Evolutionary conservation across 306 rosid genomes (phyloP).

Genomic region (Luffa aegyptiaca): DNA sequence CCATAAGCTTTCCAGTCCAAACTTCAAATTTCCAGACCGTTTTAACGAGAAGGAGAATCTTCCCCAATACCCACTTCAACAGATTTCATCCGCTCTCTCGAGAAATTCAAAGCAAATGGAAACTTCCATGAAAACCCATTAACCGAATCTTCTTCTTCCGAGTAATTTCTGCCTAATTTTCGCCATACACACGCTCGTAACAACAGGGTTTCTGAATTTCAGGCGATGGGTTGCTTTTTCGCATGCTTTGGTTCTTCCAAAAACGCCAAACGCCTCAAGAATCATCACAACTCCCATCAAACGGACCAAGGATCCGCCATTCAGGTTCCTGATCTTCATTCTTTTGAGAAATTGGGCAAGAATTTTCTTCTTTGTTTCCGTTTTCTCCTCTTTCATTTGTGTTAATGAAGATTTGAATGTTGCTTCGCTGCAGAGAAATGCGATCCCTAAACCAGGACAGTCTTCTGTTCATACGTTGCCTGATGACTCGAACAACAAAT

Average conservation of each 20-base stretch:
- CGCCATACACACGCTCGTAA: background rate
- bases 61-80: background rate
- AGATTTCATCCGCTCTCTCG: no score
- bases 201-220: background rate
- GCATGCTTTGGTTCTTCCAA: constrained; percentile 74
- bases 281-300: constrained; percentile 26
- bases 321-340: background rate
- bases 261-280: constrained; percentile 30
- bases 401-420: background rate
- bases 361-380: constrained; percentile 7
- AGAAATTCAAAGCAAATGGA: background rate
- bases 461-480: constrained; percentile 21
- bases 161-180: background rate
- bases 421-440: constrained; percentile 31
- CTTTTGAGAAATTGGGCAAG: background rate
- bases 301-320: constrained; percentile 22
- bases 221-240: constrained; percentile 64
- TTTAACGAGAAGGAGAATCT: constrained; percentile 14
- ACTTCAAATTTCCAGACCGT: constrained; percentile 29
- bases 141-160: background rate
- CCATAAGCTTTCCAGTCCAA: background rate
- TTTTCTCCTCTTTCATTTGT: no score
- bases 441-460: constrained; percentile 27
- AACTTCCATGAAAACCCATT: constrained; percentile 14
- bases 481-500: constrained; percentile 18